Base-by-base conservation (phyloP, 495 filamentous ascomycete species). In the Penicillium bialowiezense region DNA sequence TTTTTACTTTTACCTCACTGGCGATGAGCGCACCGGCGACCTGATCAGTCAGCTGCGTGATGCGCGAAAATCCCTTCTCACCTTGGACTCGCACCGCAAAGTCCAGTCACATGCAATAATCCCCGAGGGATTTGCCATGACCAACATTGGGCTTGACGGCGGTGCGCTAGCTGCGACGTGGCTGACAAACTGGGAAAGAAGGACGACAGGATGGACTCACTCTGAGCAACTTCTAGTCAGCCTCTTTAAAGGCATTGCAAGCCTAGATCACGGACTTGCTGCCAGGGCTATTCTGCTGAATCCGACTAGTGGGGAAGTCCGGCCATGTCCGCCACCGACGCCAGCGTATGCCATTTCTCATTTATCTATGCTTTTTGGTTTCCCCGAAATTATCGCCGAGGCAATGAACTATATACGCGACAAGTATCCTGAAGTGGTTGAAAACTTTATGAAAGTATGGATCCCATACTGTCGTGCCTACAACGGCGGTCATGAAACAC, bases 1-100 rank as follows among this genome's bases (percentile, higher is more conserved):
- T n/a, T 56, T 67, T 9, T 78, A 72, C 53, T 76, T 67, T 49
- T 78, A 75, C 44, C 46, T 78, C 12, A 67, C 73, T 0, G 73
- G 73, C 13, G 53, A 58, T 41, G 75, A 77, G 45, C 68, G 70
- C 17, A 70, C 67, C 19, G 74, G 75, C 7, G 71, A 75, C 15
- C 59, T 76, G 4, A 65, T 76, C 8, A 56, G 64, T 15, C 67
- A 74, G 33, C 55, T 54, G 14, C 55, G 54, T 35, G 42, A 54
- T 5, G 40, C 46, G 18, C 64, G 72, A 32, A 48, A 68, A 19
- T 58, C 69, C 0, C 68, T 73, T 43, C 46, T 70, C 5, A 59
- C 56, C 0, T 56, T 77, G 14, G 74, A 77, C 35, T 65, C 70
- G 2, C 69, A 71, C n/a, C 68, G 74, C 15, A 77, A 77, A 50